Evolutionary conservation across 768 basidiomycete genomes (phyloP), one percentile per base, ranked within the genome.

Genomic region (Myochromella boudieri): DNA sequence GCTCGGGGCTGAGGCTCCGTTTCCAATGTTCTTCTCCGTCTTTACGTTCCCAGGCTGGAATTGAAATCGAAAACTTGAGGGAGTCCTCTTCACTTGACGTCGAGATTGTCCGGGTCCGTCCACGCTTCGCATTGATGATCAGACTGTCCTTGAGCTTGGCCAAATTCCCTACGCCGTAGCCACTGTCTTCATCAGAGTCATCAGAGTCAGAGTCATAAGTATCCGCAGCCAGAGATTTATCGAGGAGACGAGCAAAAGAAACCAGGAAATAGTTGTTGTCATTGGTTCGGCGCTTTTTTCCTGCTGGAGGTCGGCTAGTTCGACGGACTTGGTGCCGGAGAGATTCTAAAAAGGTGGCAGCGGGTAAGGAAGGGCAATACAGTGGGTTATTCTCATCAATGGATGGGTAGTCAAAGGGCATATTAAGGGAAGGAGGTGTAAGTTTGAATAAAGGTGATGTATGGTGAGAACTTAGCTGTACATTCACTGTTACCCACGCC

Each of bases 361-460:
- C 74, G 43, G 77, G 63, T 8, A 81, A 47, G 18, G 68, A 55
- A 11, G 81, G 80, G 50, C 81, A 83, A 61, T 82, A 83, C 33
- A 77, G 67, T 5, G 82, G 81, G 47, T 84, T 83, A 21, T 76
- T 64, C n/a, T 68, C 59, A 62, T 82, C 79, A 21, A 77, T 58
- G 14, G 69, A 46, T 31, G 77, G 77, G 48, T 48, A 17, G 18
- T 24, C 42, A 21, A 37, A 40, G 28, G 14, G 42, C 34, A 33
- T 14, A 6, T 20, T 17, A 20, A 37, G 15, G 36, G 17, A 7
- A 10, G 18, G 36, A 37, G 15, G 36, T 17, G 9, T 10, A 37
- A 22, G 17, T 10, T 9, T 20, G 14, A 14, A 29, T 29, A 8
- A 29, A n/a, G n/a, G n/a, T n/a, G n/a, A n/a, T n/a, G n/a, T n/a